Base-by-base conservation (phyloP, 345 rosid species). In the Salix suchowensis region DNA sequence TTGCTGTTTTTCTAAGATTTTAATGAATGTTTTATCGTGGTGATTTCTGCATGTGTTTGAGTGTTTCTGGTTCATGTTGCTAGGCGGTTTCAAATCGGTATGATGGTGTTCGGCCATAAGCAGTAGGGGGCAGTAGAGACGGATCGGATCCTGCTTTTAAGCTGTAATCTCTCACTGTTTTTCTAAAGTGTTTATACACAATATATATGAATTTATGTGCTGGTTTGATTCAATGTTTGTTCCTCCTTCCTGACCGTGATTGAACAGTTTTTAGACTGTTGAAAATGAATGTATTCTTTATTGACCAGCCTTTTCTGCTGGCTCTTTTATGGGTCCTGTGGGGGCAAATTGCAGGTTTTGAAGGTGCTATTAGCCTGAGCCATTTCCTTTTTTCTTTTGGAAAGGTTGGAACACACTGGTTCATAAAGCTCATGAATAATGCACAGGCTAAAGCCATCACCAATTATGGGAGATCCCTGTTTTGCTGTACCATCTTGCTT, bases 141-240 rank as follows among this genome's bases (percentile, higher is more conserved):
- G 40, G 46, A 19, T 32, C 39, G 16, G 48, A 48, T 19, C 26
- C 30, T 2, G 19, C 4, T 34, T 67, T 70, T 14, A 13, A 64
- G 50, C 15, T 50, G 72, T 74, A 73, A 74, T 18, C 85, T 83
- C 84, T 83, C 86, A 24, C 86, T 84, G 86, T 83, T 73, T 65
- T 48, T 54, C 58, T 66, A 52, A 68, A 81, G 74, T 78, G 78
- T 81, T 46, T 61, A 85, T 80, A 79, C 71, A 61, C 80, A 65
- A 55, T 62, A 77, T 82, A 82, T 79, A 77, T 77, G 24, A 82
- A 71, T 72, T 82, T 82, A 82, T 87, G 78, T 80, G 76, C 84
- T 84, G 80, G 74, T 79, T 82, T 82, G 81, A 77, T 82, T 74
- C 52, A 42, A 2, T 60, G 44, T 11, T 42, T 12, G 14, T 3